Evolutionary conservation across 768 basidiomycete species (phyloP).

Genomic region (Pluteus cervinus): DNA sequence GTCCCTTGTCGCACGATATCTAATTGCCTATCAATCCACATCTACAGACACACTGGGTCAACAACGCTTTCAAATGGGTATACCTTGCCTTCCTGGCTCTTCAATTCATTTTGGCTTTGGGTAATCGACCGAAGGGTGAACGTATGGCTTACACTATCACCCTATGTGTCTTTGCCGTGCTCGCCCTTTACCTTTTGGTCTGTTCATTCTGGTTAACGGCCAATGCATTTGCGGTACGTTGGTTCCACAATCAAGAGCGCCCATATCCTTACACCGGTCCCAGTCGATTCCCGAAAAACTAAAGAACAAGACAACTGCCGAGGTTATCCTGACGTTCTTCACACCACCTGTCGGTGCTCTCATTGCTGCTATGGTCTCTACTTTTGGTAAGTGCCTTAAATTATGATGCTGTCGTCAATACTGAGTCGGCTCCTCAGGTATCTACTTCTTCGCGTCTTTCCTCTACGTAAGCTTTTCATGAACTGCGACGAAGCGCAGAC

Average conservation of each 20-base stretch:
- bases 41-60: conserved; percentile 82
- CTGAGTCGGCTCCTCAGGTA: conserved; percentile 34
- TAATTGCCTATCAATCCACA: conserved; percentile 1
- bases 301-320: conserved; percentile 35
- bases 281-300: conserved; percentile 51
- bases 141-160: conserved; percentile 65
- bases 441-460: conserved; percentile 80
- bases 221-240: conserved; percentile 66
- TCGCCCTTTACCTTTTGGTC: conserved; percentile 78
- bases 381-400: conserved; percentile 53
- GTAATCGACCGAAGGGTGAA: conserved; percentile 88
- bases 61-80: conserved; percentile 76
- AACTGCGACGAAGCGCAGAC: background rate
- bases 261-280: background rate
- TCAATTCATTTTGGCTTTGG: conserved; percentile 59
- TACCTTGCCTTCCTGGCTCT: conserved; percentile 82
- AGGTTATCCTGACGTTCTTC: conserved; percentile 60
- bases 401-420: background rate
- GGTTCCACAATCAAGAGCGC: background rate
- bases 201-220: conserved; percentile 84
- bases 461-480: conserved; percentile 59
- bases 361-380: conserved; percentile 83
- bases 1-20: conserved; percentile 19
- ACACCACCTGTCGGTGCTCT: conserved; percentile 72
- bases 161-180: conserved; percentile 79